Percentiles rank a stretch among this genome's conserved stretches.
These are phyloP conservation scores for Torrubiella hemipterigena DNA, from an alignment of 2,329 filamentous ascomycete genomes.

Conservation along the genomic window DNA sequence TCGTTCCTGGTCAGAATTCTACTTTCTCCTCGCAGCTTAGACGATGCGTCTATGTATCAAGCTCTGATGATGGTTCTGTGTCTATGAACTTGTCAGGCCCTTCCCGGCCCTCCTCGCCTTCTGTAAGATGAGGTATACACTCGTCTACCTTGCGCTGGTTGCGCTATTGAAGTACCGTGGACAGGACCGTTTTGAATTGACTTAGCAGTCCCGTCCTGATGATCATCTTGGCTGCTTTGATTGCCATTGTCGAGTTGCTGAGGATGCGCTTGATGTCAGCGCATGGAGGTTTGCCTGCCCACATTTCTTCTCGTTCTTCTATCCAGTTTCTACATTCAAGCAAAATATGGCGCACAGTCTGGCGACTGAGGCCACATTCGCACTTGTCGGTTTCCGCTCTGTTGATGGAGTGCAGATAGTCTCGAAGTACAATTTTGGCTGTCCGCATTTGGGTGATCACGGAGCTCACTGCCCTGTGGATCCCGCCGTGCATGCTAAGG, in stretches of 20 bases:
- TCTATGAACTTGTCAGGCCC: neutral
- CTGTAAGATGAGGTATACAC: neutral
- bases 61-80: neutral
- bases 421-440: constrained; percentile 14
- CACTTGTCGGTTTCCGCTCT: constrained; percentile 15
- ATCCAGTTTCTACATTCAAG: constrained; percentile 16
- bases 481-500: constrained; percentile 7
- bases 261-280: constrained; percentile 18
- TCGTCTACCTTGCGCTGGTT: constrained; percentile 7
- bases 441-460: constrained; percentile 14
- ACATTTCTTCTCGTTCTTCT: constrained; percentile 14
- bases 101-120: neutral
- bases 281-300: constrained; percentile 9
- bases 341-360: constrained; percentile 16
- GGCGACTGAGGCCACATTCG: constrained; percentile 12
- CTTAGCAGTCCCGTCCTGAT: constrained; percentile 15
- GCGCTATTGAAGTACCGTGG: constrained; percentile 12
- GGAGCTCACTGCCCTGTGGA: constrained; percentile 12
- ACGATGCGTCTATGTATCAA: neutral
- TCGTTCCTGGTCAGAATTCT: neutral
- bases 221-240: constrained; percentile 21
- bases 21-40: neutral
- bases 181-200: constrained; percentile 15
- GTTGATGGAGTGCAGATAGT: constrained; percentile 17
- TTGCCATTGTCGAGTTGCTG: constrained; percentile 16